These are phyloP conservation scores for Botryosphaeria agaves DNA, from an alignment of 2,329 filamentous ascomycete genomes.

Conservation along the genomic window DNA sequence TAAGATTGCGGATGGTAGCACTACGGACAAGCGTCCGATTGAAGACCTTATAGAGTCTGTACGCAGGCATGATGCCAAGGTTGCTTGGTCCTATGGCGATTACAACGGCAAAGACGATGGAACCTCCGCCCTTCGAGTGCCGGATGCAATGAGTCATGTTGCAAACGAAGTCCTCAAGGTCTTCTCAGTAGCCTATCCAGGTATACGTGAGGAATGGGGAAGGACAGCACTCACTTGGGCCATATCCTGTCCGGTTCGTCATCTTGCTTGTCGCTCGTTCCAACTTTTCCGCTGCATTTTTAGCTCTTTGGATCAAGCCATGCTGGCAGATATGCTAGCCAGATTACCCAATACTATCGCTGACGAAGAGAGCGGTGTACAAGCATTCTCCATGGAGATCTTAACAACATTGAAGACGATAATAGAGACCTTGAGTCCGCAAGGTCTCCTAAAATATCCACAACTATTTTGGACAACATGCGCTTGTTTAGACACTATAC, in stretches of 20 bases:
- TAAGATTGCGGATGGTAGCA: slow-evolving; percentile 48
- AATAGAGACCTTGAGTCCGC: slow-evolving; percentile 64
- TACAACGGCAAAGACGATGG: slow-evolving; percentile 56
- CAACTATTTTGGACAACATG: slow-evolving; percentile 97
- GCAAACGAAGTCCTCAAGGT: slow-evolving; percentile 68
- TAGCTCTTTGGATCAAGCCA: slow-evolving; percentile 74
- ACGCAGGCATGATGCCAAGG: slow-evolving; percentile 63
- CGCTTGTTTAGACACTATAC: slow-evolving; percentile 90
- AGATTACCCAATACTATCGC: slow-evolving; percentile 93
- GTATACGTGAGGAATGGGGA: slow-evolving; percentile 81
- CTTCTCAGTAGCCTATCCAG: slow-evolving; percentile 69
- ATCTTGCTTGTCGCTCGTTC: slow-evolving; percentile 91
- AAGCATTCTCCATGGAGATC: slow-evolving; percentile 96
- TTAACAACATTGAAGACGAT: slow-evolving; percentile 84
- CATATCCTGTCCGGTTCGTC: slow-evolving; percentile 86
- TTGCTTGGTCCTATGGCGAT: slow-evolving; percentile 91
- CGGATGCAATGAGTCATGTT: slow-evolving; percentile 71
- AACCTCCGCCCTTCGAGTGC: slow-evolving; percentile 62
- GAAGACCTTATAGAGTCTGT: slow-evolving; percentile 81
- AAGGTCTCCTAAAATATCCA: slow-evolving; percentile 73
- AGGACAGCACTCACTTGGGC: slow-evolving; percentile 87
- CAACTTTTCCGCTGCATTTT: slow-evolving; percentile 93
- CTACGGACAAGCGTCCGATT: slow-evolving; percentile 54
- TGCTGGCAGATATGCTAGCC: slow-evolving; percentile 94
- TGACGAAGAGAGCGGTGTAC: slow-evolving; percentile 81